Evolutionary conservation across 2,329 filamentous ascomycete species (phyloP).

Genomic region (Xylaria sp.): DNA sequence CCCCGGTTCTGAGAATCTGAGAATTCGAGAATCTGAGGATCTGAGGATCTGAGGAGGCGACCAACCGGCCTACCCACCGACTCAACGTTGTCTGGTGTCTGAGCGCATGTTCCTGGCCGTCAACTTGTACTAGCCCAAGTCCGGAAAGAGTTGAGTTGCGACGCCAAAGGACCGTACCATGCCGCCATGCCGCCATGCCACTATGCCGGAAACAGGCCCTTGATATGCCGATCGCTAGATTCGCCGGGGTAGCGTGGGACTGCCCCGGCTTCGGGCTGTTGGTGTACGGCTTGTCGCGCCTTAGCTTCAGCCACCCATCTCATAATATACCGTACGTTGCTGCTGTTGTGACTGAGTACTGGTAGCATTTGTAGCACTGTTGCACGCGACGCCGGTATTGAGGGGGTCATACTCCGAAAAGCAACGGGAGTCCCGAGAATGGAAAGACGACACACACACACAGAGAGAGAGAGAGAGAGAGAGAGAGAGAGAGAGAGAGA

Average conservation of each 20-base stretch:
- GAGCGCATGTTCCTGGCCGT: neutral
- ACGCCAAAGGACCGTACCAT: slow-evolving; percentile 1
- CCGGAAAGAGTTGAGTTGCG: slow-evolving; percentile 1
- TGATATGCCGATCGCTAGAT: slow-evolving; percentile 28
- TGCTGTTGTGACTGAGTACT: neutral
- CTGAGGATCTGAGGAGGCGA: neutral
- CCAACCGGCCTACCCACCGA: neutral
- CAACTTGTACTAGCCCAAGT: neutral
- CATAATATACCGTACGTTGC: neutral
- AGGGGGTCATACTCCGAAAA: neutral
- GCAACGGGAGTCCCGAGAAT: neutral
- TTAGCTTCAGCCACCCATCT: slow-evolving; percentile 8
- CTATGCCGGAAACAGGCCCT: slow-evolving; percentile 20
- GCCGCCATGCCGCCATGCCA: slow-evolving; percentile 14
- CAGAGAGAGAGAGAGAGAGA: too few species aligned
- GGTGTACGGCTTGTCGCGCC: slow-evolving; percentile 3
- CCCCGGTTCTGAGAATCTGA: neutral
- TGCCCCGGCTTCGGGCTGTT: slow-evolving; percentile 14
- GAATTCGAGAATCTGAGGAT: too few species aligned
- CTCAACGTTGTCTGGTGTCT: neutral
- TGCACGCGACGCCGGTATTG: neutral
- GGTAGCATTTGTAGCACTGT: neutral
- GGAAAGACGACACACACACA: neutral
- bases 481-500: neutral
- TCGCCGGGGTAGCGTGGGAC: slow-evolving; percentile 19